These are phyloP conservation scores for Powellomyces hirtus DNA, from an alignment of 192 early-diverging fungal species.

Conservation along the genomic window DNA sequence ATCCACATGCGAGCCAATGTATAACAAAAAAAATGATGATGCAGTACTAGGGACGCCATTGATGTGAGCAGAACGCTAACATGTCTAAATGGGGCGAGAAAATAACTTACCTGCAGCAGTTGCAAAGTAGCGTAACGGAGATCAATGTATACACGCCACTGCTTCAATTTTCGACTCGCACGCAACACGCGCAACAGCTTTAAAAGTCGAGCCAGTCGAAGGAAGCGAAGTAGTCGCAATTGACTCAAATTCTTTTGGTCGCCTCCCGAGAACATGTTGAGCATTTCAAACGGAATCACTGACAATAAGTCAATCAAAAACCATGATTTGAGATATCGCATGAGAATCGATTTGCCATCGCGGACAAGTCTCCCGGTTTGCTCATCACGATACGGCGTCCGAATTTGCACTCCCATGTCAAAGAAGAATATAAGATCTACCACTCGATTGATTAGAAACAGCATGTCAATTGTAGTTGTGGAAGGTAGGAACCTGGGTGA, in stretches of 20 bases:
- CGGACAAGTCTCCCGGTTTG: conserved; percentile 43
- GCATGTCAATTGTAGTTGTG: conserved; percentile 30
- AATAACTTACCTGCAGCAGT: conserved; percentile 36
- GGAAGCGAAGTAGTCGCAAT: conserved; percentile 40
- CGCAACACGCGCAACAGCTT: conserved; percentile 50
- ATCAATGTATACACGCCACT: conserved; percentile 41
- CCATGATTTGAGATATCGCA: conserved; percentile 40
- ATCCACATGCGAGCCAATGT: conserved; percentile 54
- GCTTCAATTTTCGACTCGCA: conserved; percentile 49
- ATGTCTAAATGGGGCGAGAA: no score
- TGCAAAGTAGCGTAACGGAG: conserved; percentile 46
- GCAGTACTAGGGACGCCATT: conserved; percentile 21
- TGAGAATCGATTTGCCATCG: conserved; percentile 31
- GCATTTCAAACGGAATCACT: conserved; percentile 45
- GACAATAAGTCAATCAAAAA: conserved; percentile 47
- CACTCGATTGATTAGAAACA: conserved; percentile 48
- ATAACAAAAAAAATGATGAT: conserved; percentile 43
- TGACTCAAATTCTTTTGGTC: conserved; percentile 11
- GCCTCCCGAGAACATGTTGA: conserved; percentile 16
- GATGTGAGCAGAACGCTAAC: neutral
- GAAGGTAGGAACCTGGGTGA: neutral
- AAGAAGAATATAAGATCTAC: conserved; percentile 50
- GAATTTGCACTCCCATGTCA: conserved; percentile 52
- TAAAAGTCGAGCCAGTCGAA: conserved; percentile 43
- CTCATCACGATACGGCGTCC: conserved; percentile 46